Base-by-base conservation (phyloP, 148 eudicot genomes). In the Fagopyrum tataricum region DNA sequence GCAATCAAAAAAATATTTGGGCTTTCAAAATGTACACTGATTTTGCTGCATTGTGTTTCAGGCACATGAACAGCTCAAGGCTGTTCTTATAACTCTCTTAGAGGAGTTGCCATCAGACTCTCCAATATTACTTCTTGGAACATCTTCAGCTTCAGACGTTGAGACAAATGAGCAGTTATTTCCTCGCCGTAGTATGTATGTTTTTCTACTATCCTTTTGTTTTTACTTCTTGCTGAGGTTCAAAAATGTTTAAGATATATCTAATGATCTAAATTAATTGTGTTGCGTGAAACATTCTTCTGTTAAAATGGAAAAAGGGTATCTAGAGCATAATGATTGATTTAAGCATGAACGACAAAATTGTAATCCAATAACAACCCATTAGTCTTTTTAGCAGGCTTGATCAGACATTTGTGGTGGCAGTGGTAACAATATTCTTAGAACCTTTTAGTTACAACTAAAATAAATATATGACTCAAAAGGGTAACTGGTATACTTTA, bases 31-130 rank as follows among this genome's bases (percentile, higher is more conserved):
- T 11, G 66, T 59, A 10, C 39, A 37, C 74, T 78, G 75, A 58
- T 64, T 74, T 64, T 24, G 75, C 18, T 73, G 44, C 61, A 10
- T 31, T 43, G 6, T 70, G 75, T 81, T 82, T 73, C 85, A 96
- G 99, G 97, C 99, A 71, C 94, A 96, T 74, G 96, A 89, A 73
- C 99, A 96, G 81, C 96, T 96, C 44, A 88, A 81, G 84, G 97
- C 96, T 66, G 99, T 96, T 58, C 84, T 96, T 42, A 71, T 79
- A 78, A 88, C 94, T 59, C 77, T 96, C 71, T 73, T 96, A 85
- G 97, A 89, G 77, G 99, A 90, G 75, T 78, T 96, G 81, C 99
- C 99, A n/a, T 96, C 99, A 26, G 92, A 92, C 73, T 79, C 79
- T 62, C 99, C 99, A 74, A 85, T 96, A 71, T 85, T 96, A 78